Conservation (phyloP, 768 basidiomycete genomes). For the Trametes meyenii region DNA sequence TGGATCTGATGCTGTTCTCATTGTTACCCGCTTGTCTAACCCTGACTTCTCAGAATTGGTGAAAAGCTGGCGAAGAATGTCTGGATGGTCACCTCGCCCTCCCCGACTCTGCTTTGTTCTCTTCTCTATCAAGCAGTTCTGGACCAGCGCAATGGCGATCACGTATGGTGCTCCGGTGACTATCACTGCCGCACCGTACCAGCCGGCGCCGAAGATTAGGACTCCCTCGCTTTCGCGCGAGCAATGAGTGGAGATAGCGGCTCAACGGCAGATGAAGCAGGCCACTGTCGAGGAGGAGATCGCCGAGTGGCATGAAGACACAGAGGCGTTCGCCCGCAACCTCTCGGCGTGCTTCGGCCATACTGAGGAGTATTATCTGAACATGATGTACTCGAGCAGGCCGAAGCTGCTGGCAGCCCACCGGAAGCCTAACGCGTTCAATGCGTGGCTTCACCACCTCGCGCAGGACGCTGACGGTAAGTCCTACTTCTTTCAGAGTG, state of each 20-base stretch:
- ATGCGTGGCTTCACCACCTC: conserved; percentile 7
- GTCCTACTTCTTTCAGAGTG: background rate
- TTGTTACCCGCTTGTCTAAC: too few relatives aligned
- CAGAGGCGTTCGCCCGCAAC: background rate
- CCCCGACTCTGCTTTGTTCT: too few relatives aligned
- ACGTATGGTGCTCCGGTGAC: too few relatives aligned
- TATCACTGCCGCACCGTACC: too few relatives aligned
- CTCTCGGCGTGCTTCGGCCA: background rate
- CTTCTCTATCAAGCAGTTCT: too few relatives aligned
- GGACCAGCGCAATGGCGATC: too few relatives aligned
- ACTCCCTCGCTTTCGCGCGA: background rate
- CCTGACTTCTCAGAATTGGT: too few relatives aligned
- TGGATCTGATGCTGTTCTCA: too few relatives aligned
- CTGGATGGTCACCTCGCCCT: too few relatives aligned
- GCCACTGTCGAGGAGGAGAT: conserved; percentile 2
- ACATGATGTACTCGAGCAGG: conserved; percentile 6
- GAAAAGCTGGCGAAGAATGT: too few relatives aligned
- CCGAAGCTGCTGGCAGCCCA: background rate
- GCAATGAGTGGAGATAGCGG: background rate
- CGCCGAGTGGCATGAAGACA: conserved; percentile 1
- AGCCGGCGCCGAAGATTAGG: background rate
- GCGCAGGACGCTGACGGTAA: background rate
- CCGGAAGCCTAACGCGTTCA: conserved; percentile 5
- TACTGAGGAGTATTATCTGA: background rate
- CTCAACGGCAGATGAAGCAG: background rate